phyloP scores from a whole-genome alignment of 768 basidiomycete species.

The Tricholoma hemisulphureum region DNA sequence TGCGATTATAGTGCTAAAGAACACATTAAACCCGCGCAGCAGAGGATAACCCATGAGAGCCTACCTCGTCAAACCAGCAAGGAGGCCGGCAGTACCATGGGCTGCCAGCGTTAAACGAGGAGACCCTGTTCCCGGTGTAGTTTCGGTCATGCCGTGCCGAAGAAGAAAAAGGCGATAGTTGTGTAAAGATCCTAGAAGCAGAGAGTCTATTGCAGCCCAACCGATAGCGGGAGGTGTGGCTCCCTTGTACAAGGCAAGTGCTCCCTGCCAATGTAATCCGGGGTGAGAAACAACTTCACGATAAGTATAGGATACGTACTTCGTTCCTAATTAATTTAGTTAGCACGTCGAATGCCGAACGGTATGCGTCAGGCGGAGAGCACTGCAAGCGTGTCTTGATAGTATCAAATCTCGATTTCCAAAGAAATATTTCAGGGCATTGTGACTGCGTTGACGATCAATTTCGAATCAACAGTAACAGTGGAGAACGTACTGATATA shows the following conservation, averaged over 20 bases:
- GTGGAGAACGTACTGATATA: constrained; percentile 6
- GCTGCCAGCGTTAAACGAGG: constrained; percentile 59
- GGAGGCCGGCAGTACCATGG: constrained; percentile 65
- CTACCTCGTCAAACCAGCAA: constrained; percentile 70
- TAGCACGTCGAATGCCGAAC: constrained; percentile 59
- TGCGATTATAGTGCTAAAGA: constrained; percentile 59
- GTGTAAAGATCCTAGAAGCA: constrained; percentile 67
- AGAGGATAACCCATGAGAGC: constrained; percentile 8
- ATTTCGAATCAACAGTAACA: neutral
- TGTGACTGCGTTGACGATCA: constrained; percentile 3
- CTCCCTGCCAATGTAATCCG: constrained; percentile 44
- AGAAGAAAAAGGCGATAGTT: constrained; percentile 67
- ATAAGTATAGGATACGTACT: constrained; percentile 33
- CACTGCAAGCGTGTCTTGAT: constrained; percentile 74
- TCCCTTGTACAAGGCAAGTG: constrained; percentile 70
- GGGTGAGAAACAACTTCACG: constrained; percentile 4
- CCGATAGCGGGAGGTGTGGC: constrained; percentile 71
- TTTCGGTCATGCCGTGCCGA: constrained; percentile 52
- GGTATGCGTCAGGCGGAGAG: constrained; percentile 61
- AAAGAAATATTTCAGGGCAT: neutral
- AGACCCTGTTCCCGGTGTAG: constrained; percentile 38
- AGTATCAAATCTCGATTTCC: constrained; percentile 57
- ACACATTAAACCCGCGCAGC: constrained; percentile 1
- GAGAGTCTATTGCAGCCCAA: constrained; percentile 71
- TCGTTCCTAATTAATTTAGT: constrained; percentile 58